Evolutionary conservation across 169 alveolate species (phyloP).

Genomic region (Plasmodium vinckei): DNA sequence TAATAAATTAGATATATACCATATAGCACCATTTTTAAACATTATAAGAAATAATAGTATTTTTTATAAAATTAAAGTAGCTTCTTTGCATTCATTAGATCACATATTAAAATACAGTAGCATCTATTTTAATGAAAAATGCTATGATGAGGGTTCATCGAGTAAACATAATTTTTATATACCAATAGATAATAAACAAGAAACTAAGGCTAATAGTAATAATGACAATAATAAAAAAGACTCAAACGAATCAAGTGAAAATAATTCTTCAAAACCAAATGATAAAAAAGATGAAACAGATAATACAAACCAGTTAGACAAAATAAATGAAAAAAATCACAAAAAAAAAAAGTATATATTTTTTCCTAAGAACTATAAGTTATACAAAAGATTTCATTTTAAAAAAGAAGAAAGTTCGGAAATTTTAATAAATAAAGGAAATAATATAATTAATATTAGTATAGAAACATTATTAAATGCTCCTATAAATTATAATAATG

Average conservation of each 20-base stretch:
- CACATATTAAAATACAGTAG: constrained; percentile 64
- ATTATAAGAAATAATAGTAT: constrained; percentile 72
- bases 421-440: constrained; percentile 61
- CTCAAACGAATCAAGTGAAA: neutral
- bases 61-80: constrained; percentile 68
- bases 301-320: neutral
- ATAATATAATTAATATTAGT: constrained; percentile 67
- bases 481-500: constrained; percentile 55
- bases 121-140: constrained; percentile 33
- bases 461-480: constrained; percentile 73
- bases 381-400: constrained; percentile 18
- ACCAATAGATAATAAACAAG: constrained; percentile 18
- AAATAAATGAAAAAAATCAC: constrained; percentile 60
- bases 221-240: constrained; percentile 5
- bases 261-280: constrained; percentile 11
- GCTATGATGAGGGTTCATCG: neutral
- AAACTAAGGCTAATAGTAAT: neutral
- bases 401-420: constrained; percentile 48
- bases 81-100: constrained; percentile 62
- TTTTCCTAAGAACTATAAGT: constrained; percentile 44
- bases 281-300: constrained; percentile 28
- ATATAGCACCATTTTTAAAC: constrained; percentile 76
- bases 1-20: constrained; percentile 74
- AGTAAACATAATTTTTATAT: constrained; percentile 23
- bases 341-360: constrained; percentile 57